Base-by-base conservation (phyloP, 257 asterid species). In the Knoxia roxburghii region DNA sequence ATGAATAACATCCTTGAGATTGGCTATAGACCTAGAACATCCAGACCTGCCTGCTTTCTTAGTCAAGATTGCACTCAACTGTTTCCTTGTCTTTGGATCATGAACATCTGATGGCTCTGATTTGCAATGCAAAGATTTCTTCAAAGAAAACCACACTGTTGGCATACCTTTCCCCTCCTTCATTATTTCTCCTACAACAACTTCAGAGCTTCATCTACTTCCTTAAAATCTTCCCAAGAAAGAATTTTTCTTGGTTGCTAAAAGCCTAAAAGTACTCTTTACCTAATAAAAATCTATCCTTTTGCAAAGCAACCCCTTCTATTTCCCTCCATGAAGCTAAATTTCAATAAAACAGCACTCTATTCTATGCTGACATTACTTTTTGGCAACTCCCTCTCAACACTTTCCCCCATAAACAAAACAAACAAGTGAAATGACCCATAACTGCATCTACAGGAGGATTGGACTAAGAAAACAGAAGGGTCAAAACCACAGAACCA, bases 11-110 rank as follows among this genome's bases (percentile, higher is more conserved):
- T 89, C 97, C 72, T 84, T 89, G 46, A 87, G 81, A 79, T 89
- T 92, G 23, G 97, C 98, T 18, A 92, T 87, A 8, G 98, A 92
- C 79, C 89, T 81, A 6, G 98, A 92, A 60, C 97, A 92, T 4
- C 97, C 94, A 2, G 95, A 89, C 77, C 95, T 79, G 20, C 80
- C 74, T 11, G 80, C 20, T 73, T 80, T 88, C 84, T 78, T 93
- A 0, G 95, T 83, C 65, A 76, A 64, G 37, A 88, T 84, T 8
- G 68, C 76, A 69, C 80, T 67, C 71, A 83, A 56, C 60, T 66
- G 58, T 18, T 65, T 86, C 45, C 72, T 75, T 13, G 57, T 56
- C 30, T 77, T 77, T n/a, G 95, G 95, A 61, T 88, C 91, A 45
- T 79, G 74, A 7, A 90, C 91, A 1, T 85, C 95, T 2, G 54